phyloP scores from a whole-genome alignment of 345 rosid genomes.

The Linum trigynum region DNA sequence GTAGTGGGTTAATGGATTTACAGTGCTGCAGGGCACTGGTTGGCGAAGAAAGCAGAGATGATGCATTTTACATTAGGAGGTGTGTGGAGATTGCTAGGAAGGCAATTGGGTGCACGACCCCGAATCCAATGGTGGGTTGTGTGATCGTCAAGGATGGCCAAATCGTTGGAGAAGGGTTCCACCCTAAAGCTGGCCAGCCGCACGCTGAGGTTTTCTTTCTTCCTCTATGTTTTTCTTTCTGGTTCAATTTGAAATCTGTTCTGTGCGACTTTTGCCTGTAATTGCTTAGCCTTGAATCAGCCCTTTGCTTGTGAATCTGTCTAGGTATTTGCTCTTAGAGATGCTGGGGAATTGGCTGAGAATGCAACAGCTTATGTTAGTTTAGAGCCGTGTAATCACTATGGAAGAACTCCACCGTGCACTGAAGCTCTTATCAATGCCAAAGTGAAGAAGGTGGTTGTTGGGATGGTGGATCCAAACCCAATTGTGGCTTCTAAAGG shows the following conservation, averaged over 20 bases:
- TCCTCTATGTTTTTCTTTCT: not conserved
- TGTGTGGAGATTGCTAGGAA: conserved; percentile 72
- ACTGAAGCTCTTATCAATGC: conserved; percentile 77
- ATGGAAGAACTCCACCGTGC: conserved; percentile 92
- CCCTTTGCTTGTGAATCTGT: not conserved
- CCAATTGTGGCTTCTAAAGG: conserved; percentile 85
- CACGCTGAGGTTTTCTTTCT: conserved; percentile 66
- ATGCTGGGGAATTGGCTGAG: conserved; percentile 72
- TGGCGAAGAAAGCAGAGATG: conserved; percentile 11
- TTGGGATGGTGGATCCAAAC: conserved; percentile 85
- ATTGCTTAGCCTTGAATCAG: not conserved
- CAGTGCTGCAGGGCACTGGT: not conserved
- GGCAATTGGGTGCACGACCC: conserved; percentile 75
- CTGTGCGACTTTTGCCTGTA: not conserved
- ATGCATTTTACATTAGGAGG: conserved; percentile 60
- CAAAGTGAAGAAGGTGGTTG: conserved; percentile 64
- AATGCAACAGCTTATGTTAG: conserved; percentile 81
- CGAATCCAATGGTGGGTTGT: conserved; percentile 95
- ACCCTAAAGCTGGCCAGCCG: conserved; percentile 95
- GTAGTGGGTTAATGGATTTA: not conserved
- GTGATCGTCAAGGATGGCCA: conserved; percentile 76
- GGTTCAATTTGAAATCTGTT: not conserved
- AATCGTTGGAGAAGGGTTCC: conserved; percentile 88
- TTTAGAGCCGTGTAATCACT: conserved; percentile 86
- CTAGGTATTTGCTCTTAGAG: conserved; percentile 81